phyloP scores from a whole-genome alignment of 2,329 filamentous ascomycete species.

The Didymellaceae sp. region DNA sequence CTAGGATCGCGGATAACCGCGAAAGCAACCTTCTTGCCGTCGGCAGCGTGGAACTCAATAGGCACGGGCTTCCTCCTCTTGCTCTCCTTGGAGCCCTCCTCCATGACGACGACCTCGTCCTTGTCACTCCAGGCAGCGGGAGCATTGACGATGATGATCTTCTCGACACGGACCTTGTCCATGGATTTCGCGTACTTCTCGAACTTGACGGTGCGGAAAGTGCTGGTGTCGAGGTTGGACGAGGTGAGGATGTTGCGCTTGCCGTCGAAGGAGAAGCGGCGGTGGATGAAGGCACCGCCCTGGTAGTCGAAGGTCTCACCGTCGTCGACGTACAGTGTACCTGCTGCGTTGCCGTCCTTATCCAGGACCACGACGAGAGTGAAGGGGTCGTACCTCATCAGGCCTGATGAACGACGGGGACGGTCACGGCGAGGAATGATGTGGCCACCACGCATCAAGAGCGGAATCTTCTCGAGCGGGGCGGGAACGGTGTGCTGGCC shows the following conservation, averaged over 20 bases:
- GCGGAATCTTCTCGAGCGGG: slow-evolving; percentile 82
- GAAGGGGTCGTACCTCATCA: slow-evolving; percentile 96
- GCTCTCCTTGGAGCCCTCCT: slow-evolving; percentile 58
- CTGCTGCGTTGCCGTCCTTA: slow-evolving; percentile 73
- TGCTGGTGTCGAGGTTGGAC: slow-evolving; percentile 52
- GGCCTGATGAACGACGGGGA: slow-evolving; percentile 79
- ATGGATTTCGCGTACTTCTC: slow-evolving; percentile 81
- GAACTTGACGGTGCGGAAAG: slow-evolving; percentile 65
- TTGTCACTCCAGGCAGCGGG: slow-evolving; percentile 73
- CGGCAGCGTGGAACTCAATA: slow-evolving; percentile 64
- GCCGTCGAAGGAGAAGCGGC: slow-evolving; percentile 72
- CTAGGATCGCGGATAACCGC: slow-evolving; percentile 69
- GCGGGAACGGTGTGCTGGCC: slow-evolving; percentile 76
- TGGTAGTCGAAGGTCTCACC: slow-evolving; percentile 91
- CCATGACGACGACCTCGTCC: slow-evolving; percentile 69
- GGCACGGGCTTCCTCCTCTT: slow-evolving; percentile 57
- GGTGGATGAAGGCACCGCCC: slow-evolving; percentile 85
- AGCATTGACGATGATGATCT: slow-evolving; percentile 82
- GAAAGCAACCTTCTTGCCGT: slow-evolving; percentile 64
- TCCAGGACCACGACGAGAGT: slow-evolving; percentile 81
- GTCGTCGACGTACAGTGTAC: slow-evolving; percentile 89
- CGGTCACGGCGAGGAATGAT: slow-evolving; percentile 89
- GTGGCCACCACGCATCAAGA: slow-evolving; percentile 92
- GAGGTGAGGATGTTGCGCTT: slow-evolving; percentile 69
- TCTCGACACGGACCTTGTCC: slow-evolving; percentile 79